A percentile compares a stretch with the other conserved stretches of the same genome.
Conservation (phyloP, 805 yeast species). For the Metschnikowia dekortorum region DNA sequence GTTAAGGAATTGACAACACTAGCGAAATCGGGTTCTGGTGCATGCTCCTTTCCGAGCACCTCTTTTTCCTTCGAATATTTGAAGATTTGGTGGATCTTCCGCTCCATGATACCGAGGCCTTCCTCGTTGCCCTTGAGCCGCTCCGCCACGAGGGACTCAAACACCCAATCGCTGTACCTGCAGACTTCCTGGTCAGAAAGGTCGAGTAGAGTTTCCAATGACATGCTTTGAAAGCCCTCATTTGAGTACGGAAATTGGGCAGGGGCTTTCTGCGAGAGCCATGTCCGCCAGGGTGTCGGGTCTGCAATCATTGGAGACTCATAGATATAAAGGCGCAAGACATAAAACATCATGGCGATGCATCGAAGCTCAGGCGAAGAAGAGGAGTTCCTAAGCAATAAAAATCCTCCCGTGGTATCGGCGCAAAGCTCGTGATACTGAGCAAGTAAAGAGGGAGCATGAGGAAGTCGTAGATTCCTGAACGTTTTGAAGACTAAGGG, state of each 20-base stretch:
- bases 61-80: conserved; percentile 3
- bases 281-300: conserved; percentile 18
- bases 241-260: conserved; percentile 8
- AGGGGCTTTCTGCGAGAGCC: conserved; percentile 13
- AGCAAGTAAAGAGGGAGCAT: conserved; percentile 45
- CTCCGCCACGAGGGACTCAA: conserved; percentile 27
- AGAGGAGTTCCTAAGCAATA: conserved; percentile 3
- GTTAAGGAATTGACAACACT: conserved; percentile 5
- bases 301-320: conserved; percentile 8
- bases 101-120: conserved; percentile 23
- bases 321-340: conserved; percentile 27
- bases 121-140: conserved; percentile 16
- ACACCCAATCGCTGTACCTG: conserved; percentile 50
- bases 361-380: conserved; percentile 35
- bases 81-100: conserved; percentile 32
- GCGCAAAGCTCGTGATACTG: conserved; percentile 24
- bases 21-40: background rate
- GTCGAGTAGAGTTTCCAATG: conserved; percentile 29
- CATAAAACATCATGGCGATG: conserved; percentile 27
- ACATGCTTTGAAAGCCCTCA: conserved; percentile 10
- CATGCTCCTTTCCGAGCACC: background rate
- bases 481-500: conserved; percentile 38
- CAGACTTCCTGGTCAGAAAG: conserved; percentile 48
- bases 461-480: conserved; percentile 41
- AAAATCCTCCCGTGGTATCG: conserved; percentile 8